Evolutionary conservation across 2,329 filamentous ascomycete species (phyloP), one percentile per base, ranked within the genome.

Genomic region (Ilyonectria destructans): DNA sequence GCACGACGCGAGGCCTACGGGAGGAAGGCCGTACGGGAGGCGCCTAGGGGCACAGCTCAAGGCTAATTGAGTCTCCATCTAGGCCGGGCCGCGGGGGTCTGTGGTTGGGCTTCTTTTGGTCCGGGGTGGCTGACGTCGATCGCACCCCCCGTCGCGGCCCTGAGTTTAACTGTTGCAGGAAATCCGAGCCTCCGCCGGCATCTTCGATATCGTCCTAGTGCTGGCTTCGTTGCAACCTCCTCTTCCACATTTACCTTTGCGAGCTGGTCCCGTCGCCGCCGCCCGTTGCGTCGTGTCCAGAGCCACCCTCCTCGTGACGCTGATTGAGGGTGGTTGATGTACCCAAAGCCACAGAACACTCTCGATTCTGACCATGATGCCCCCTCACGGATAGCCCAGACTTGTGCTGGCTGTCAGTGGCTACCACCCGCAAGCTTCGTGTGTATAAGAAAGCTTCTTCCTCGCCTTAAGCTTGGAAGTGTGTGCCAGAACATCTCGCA

Each of bases 81-180:
- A 17, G 43, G 19, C 55, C 58, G 46, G 49, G 58, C 46, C 49
- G 58, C 49, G 45, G 59, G 66, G 54, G 49, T 46, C 43, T 51
- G 15, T 52, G 2, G 48, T 17, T 43, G 33, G 37, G 31, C 31
- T 33, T 33, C 31, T 33, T 33, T 12, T 33, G 31, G 31, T 17
- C 15, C 15, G 29, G 59, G 58, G 64, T 65, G 68, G 65, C 68
- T 62, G 58, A 46, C 46, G 66, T 57, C 45, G 63, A 73, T 69
- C 66, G 40, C 64, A 40, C 54, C 45, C 65, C 65, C 67, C 63
- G 55, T 57, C 43, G 52, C 54, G 70, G 72, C 66, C 72, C 72
- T 73, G 71, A 69, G 60, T 75, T 54, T 72, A 71, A 69, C 71
- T 71, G 56, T 68, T 67, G 55, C 62, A 59, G 69, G 73, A 58